phyloP scores from a whole-genome alignment of 73 alveolate species.

The Durusdinium trenchii region DNA sequence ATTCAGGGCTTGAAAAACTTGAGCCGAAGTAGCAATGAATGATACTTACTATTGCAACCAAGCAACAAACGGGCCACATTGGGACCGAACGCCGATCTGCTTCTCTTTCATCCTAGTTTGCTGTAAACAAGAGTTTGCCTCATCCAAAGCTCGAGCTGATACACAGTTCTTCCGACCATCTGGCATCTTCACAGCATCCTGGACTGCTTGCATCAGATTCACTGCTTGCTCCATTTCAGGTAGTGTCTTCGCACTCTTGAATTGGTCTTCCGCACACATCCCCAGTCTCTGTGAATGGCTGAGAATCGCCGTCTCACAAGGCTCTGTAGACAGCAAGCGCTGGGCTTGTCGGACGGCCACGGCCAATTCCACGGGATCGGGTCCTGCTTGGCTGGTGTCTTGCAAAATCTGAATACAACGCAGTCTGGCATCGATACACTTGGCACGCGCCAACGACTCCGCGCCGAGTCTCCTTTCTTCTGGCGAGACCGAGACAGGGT shows the following conservation, averaged over 20 bases:
- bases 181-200: constrained; percentile 56
- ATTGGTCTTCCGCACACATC: constrained; percentile 73
- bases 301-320: constrained; percentile 62
- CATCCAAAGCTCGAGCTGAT: background rate
- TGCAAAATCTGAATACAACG: constrained; percentile 69
- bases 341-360: constrained; percentile 81
- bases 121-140: constrained; percentile 45
- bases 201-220: constrained; percentile 58
- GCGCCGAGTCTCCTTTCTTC: too few relatives aligned
- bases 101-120: constrained; percentile 26
- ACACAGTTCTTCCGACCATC: constrained; percentile 64
- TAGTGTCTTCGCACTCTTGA: constrained; percentile 21
- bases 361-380: constrained; percentile 71
- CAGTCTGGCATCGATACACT: constrained; percentile 61
- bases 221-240: constrained; percentile 84
- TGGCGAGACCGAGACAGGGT: background rate
- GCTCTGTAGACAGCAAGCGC: constrained; percentile 42
- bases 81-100: constrained; percentile 70
- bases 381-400: constrained; percentile 11
- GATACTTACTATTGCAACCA: background rate
- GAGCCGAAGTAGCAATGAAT: background rate
- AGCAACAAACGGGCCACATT: constrained; percentile 54
- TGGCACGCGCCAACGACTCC: constrained; percentile 33
- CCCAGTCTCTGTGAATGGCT: constrained; percentile 81
- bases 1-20: background rate